phyloP scores from a whole-genome alignment of 2,329 filamentous ascomycete species.

The Cladosporium sphaerospermum region DNA sequence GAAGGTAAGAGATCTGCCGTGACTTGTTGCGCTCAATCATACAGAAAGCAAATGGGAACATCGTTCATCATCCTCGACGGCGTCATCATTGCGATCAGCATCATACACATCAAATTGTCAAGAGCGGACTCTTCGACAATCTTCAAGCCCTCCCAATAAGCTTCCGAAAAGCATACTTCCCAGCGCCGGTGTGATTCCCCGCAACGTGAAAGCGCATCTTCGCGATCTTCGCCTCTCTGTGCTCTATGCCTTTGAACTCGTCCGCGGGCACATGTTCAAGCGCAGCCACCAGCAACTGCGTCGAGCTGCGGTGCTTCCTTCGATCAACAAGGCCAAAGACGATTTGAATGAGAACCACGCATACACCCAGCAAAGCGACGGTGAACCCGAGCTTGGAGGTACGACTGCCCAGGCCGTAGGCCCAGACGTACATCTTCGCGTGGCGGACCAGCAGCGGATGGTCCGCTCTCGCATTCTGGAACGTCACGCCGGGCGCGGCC shows the following conservation, averaged over 20 bases:
- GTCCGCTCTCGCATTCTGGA: background rate
- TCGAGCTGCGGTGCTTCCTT: constrained; percentile 13
- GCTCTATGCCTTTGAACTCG: constrained; percentile 17
- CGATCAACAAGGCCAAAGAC: constrained; percentile 16
- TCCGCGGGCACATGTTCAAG: constrained; percentile 19
- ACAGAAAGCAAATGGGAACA: no score
- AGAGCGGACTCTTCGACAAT: no score
- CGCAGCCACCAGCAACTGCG: constrained; percentile 21
- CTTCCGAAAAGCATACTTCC: constrained; percentile 15
- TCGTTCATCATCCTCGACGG: no score
- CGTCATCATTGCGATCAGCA: no score
- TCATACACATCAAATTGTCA: no score
- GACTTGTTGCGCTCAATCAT: no score
- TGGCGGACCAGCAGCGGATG: constrained; percentile 10
- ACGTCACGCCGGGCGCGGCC: background rate
- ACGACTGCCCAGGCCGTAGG: constrained; percentile 19
- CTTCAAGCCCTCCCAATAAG: no score
- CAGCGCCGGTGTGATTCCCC: constrained; percentile 11
- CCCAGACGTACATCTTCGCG: constrained; percentile 20
- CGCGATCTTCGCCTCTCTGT: constrained; percentile 17
- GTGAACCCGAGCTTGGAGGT: constrained; percentile 18
- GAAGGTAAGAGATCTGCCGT: no score
- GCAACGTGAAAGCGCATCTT: constrained; percentile 16
- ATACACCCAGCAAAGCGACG: constrained; percentile 15
- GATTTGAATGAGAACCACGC: constrained; percentile 18